Percentiles rank a stretch among this genome's conserved stretches.
Evolutionary conservation across 2,329 filamentous ascomycete genomes (phyloP).

Genomic region (Penicillium sp.): DNA sequence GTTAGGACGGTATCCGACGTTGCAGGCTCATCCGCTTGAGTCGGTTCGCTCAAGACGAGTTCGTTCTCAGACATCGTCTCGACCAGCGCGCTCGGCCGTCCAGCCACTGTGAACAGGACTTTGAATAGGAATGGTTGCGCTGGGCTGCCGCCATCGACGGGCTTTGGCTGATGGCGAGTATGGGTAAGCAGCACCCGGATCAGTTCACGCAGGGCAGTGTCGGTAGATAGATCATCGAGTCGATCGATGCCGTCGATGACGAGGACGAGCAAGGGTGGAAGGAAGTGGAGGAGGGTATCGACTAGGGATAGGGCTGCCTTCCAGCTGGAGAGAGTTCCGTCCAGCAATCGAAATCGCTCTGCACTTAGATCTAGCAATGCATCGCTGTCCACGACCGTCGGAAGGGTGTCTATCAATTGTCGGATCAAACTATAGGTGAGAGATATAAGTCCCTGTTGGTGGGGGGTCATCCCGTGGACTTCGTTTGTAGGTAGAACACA

Average conservation of each 20-base stretch:
- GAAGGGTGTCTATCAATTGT: constrained; percentile 41
- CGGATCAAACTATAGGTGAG: constrained; percentile 45
- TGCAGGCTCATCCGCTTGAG: constrained; percentile 22
- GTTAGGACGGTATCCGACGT: constrained; percentile 29
- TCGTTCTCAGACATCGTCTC: constrained; percentile 40
- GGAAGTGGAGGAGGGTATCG: constrained; percentile 39
- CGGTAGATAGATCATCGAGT: constrained; percentile 38
- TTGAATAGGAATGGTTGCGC: constrained; percentile 37
- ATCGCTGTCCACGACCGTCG: constrained; percentile 41
- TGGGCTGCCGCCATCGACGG: constrained; percentile 24
- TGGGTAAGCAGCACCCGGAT: constrained; percentile 40
- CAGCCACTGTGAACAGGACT: constrained; percentile 40
- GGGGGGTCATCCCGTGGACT: constrained; percentile 26
- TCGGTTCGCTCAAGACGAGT: constrained; percentile 34
- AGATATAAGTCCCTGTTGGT: constrained; percentile 39
- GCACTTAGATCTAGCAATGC: constrained; percentile 38
- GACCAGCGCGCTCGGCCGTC: constrained; percentile 34
- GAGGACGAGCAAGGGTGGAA: constrained; percentile 41
- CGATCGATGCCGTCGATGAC: constrained; percentile 42
- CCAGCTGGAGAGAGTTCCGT: constrained; percentile 41
- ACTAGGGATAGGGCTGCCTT: constrained; percentile 41
- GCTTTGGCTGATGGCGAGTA: constrained; percentile 29
- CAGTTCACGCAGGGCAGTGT: constrained; percentile 37
- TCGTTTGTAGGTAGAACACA: constrained; percentile 33
- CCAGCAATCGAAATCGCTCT: constrained; percentile 39